These are phyloP conservation scores for Schizothecium vesticola DNA, from an alignment of 495 filamentous ascomycete genomes.

Conservation along the genomic window DNA sequence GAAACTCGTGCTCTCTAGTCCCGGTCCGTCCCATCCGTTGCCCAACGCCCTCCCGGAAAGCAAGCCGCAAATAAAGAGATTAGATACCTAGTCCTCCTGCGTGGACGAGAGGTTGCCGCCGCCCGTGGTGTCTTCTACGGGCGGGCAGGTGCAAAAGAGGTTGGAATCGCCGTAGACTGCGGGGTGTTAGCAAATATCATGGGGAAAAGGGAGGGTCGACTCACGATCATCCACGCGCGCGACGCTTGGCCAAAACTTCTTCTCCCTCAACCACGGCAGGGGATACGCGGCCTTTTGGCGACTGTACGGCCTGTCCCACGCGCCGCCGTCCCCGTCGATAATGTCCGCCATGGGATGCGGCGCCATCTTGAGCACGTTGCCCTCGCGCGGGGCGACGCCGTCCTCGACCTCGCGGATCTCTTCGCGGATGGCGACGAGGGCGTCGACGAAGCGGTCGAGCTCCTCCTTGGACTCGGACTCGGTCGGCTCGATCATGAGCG, in stretches of 20 bases:
- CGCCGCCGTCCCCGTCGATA: slow-evolving; percentile 45
- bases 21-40: not conserved
- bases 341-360: slow-evolving; percentile 86
- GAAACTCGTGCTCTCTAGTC: not conserved
- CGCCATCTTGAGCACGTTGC: slow-evolving; percentile 90
- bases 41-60: not conserved
- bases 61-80: not conserved
- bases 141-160: slow-evolving; percentile 91
- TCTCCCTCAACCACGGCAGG: slow-evolving; percentile 76
- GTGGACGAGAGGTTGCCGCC: slow-evolving; percentile 22
- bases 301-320: slow-evolving; percentile 76
- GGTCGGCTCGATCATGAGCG: slow-evolving; percentile 98
- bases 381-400: slow-evolving; percentile 67
- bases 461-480: slow-evolving; percentile 92
- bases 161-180: slow-evolving; percentile 86
- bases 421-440: slow-evolving; percentile 78
- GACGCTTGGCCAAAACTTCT: slow-evolving; percentile 97
- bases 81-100: slow-evolving; percentile 17
- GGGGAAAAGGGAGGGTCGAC: slow-evolving; percentile 18
- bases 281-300: slow-evolving; percentile 87
- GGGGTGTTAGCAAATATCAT: slow-evolving; percentile 19
- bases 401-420: slow-evolving; percentile 85
- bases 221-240: slow-evolving; percentile 86
- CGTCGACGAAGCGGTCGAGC: slow-evolving; percentile 91
- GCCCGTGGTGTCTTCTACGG: slow-evolving; percentile 59